Evolutionary conservation across 2,329 filamentous ascomycete genomes (phyloP).

Genomic region (Chalara sp.): DNA sequence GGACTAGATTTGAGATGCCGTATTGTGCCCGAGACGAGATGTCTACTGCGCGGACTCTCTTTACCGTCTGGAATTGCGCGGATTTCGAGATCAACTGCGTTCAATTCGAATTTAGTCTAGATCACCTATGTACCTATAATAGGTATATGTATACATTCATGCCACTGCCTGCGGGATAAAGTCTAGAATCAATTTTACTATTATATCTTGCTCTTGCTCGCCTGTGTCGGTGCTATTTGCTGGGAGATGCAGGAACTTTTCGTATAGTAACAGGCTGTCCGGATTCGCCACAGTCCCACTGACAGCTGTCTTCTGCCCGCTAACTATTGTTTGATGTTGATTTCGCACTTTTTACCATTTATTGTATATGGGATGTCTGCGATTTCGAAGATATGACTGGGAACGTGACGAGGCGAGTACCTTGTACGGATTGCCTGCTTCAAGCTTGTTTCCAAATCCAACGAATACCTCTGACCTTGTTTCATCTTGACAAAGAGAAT

Average conservation of each 20-base stretch:
- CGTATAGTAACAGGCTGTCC: conserved; percentile 5
- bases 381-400: conserved; percentile 31
- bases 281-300: conserved; percentile 35
- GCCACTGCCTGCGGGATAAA: no score
- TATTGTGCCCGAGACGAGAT: no score
- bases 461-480: background rate
- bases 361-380: conserved; percentile 36
- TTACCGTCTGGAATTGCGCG: no score
- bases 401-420: conserved; percentile 31
- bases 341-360: conserved; percentile 41
- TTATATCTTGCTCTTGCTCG: no score
- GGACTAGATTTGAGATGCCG: no score
- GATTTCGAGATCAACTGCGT: no score
- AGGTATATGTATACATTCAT: no score
- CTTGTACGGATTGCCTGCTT: background rate
- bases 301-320: conserved; percentile 31
- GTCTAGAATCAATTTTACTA: no score
- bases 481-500: background rate
- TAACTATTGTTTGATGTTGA: conserved; percentile 34
- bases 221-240: no score
- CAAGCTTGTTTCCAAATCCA: background rate
- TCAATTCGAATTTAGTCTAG: no score
- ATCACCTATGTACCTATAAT: no score
- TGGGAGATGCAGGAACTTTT: background rate
- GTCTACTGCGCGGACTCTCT: no score